These are phyloP conservation scores for Pleurotus pulmonarius DNA, from an alignment of 768 basidiomycete genomes.

Conservation along the genomic window DNA sequence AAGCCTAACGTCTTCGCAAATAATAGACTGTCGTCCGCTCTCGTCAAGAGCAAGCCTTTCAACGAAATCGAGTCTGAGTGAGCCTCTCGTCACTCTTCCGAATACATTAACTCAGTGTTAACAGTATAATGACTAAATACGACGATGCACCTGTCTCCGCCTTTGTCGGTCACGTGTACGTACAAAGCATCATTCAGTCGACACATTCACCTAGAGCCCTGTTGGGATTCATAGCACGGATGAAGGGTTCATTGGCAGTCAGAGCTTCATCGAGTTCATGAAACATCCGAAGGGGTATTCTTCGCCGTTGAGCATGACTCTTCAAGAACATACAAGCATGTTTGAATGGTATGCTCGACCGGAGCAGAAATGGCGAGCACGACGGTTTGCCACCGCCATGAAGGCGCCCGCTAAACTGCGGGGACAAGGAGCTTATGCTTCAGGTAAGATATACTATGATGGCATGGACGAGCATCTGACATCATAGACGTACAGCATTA, in stretches of 20 bases:
- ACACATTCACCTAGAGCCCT: not conserved
- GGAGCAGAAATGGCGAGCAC: conserved; percentile 15
- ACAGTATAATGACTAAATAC: not conserved
- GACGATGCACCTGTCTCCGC: not conserved
- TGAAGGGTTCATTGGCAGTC: conserved; percentile 15
- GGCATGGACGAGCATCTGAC: not conserved
- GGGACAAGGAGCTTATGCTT: not conserved
- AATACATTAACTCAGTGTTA: not conserved
- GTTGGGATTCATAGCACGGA: conserved; percentile 11
- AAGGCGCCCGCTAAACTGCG: conserved; percentile 10
- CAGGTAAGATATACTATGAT: not conserved
- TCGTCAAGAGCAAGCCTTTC: conserved; percentile 23
- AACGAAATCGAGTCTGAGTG: conserved; percentile 20
- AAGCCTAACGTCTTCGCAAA: conserved; percentile 28
- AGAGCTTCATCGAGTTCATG: conserved; percentile 16
- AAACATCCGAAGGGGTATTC: conserved; percentile 9
- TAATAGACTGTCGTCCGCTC: conserved; percentile 26
- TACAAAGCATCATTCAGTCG: not conserved
- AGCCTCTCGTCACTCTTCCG: not conserved
- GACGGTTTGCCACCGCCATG: conserved; percentile 30
- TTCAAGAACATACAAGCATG: conserved; percentile 14
- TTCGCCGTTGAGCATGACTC: conserved; percentile 3
- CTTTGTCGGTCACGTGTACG: not conserved
- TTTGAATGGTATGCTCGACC: conserved; percentile 23
- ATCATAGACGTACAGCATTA: conserved; percentile 13